Evolutionary conservation across 2,329 filamentous ascomycete genomes (phyloP), one percentile per base, ranked within the genome.

Genomic region (Fusarium oxysporum): DNA sequence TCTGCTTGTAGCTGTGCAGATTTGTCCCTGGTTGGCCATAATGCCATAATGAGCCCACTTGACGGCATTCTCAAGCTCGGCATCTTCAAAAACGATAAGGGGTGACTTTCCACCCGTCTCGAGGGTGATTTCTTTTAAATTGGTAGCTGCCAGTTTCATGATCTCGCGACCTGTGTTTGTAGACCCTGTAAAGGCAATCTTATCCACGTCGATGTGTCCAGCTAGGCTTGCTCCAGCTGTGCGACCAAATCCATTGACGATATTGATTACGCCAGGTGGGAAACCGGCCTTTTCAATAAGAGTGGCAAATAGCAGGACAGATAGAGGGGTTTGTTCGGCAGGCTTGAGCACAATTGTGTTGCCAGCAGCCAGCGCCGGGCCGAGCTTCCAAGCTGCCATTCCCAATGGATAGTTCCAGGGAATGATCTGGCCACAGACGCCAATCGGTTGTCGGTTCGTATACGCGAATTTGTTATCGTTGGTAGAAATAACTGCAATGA

Each of bases 121-220:
- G 21, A 92, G 84, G 2, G 89, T 92, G 66, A 92, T 89, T 77
- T 91, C 91, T 81, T 91, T 92, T 78, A 90, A 83, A 72, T 85
- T 93, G 3, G 87, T 82, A 7, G 38, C 38, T n/a, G 23, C 89
- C 86, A 0, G 92, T 92, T 81, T 89, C 86, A 21, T 13, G 7
- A 41, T 79, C 92, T 93, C 92, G 94, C 62, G 91, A 86, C 61
- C 93, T 1, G 92, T 95, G 3, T 85, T 84, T 1, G 93, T 95
- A 10, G 90, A 92, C 40, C 93, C 93, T 0, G 93, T 95, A 73
- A 95, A 96, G 1, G 93, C 92, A 70, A 96, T 86, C 84, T 95
- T 95, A 78, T 93, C 91, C 28, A 96, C 86, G 47, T 87, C 88
- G 25, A 89, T 82, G 78, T 95, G 93, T 43, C 86, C 85, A 3